phyloP scores from a whole-genome alignment of 2,329 filamentous ascomycete species.

The Berkeleyomyces rouxiae region DNA sequence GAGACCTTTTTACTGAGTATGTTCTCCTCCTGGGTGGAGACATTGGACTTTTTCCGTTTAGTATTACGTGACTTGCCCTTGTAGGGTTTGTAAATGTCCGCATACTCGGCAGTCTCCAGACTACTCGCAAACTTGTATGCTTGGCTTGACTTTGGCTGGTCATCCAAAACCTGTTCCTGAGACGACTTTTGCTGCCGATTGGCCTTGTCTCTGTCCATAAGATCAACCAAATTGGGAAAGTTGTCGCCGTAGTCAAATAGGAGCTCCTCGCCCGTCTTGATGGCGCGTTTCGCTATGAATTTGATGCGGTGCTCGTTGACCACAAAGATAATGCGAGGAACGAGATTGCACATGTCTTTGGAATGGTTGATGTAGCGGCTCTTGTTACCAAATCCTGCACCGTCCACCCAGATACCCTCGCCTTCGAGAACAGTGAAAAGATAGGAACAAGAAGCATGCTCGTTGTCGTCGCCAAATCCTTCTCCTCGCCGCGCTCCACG shows the following conservation, averaged over 20 bases:
- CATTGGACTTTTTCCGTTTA: background rate
- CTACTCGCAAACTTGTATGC: background rate
- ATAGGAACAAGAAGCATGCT: conserved; percentile 45
- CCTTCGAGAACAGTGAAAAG: conserved; percentile 43
- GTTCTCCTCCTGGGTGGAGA: background rate
- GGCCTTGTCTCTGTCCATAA: conserved; percentile 9
- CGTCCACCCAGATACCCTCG: conserved; percentile 53
- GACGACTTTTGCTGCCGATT: conserved; percentile 5
- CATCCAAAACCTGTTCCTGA: background rate
- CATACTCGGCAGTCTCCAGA: too few species aligned
- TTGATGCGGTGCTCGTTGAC: conserved; percentile 63
- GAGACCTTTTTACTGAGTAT: background rate
- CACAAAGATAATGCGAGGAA: conserved; percentile 51
- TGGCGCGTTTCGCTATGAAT: conserved; percentile 50
- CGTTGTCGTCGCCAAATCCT: conserved; percentile 37
- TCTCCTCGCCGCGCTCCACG: conserved; percentile 45
- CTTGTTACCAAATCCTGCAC: conserved; percentile 62
- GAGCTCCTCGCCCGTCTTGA: conserved; percentile 57
- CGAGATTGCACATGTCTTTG: conserved; percentile 40
- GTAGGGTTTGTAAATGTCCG: too few species aligned
- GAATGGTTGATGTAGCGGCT: conserved; percentile 75
- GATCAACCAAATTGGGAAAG: conserved; percentile 38
- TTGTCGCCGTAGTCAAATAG: conserved; percentile 68
- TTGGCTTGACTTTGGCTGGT: background rate
- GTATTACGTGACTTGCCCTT: background rate